phyloP scores from a whole-genome alignment of 2,329 filamentous ascomycete species.

The Mycocentrospora acerina region DNA sequence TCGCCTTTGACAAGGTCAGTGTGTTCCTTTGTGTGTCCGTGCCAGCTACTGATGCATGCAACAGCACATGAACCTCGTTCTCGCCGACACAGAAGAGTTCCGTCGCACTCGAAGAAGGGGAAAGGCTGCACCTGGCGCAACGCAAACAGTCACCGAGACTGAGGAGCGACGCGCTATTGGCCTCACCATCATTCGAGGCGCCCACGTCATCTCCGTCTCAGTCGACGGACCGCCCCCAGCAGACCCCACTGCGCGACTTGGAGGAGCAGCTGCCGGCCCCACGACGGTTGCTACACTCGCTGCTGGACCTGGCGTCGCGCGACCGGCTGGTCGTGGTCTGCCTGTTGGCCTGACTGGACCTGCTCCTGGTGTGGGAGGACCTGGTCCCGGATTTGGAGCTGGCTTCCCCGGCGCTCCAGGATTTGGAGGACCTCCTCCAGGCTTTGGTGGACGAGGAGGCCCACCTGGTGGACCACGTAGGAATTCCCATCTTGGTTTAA shows the following conservation, averaged over 20 bases:
- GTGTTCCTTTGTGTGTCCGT: conserved; percentile 1
- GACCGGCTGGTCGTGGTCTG: conserved; percentile 83
- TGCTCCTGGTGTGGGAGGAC: conserved; percentile 81
- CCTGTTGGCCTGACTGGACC: conserved; percentile 85
- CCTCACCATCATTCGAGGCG: conserved; percentile 89
- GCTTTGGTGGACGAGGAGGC: conserved; percentile 43
- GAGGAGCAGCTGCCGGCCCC: conserved; percentile 68
- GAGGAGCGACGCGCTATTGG: conserved; percentile 98
- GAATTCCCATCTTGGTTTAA: conserved; percentile 3
- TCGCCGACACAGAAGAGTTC: conserved; percentile 83
- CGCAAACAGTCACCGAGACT: conserved; percentile 71
- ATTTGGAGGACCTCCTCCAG: conserved; percentile 38
- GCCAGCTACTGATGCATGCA: conserved; percentile 13
- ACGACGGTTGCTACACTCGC: conserved; percentile 63
- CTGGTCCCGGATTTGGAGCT: conserved; percentile 63
- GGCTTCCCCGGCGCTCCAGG: conserved; percentile 41
- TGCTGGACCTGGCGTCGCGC: conserved; percentile 84
- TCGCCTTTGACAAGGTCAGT: conserved; percentile 92
- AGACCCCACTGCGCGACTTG: conserved; percentile 86
- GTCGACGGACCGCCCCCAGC: conserved; percentile 95
- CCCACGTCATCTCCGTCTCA: conserved; percentile 90
- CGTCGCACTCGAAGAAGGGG: conserved; percentile 44
- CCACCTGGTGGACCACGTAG: conserved; percentile 43
- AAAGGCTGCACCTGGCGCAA: conserved; percentile 68
- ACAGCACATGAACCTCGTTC: conserved; percentile 98